Conservation (phyloP, 2,329 filamentous ascomycete species). For the Parasarocladium wereldwijsianum region DNA sequence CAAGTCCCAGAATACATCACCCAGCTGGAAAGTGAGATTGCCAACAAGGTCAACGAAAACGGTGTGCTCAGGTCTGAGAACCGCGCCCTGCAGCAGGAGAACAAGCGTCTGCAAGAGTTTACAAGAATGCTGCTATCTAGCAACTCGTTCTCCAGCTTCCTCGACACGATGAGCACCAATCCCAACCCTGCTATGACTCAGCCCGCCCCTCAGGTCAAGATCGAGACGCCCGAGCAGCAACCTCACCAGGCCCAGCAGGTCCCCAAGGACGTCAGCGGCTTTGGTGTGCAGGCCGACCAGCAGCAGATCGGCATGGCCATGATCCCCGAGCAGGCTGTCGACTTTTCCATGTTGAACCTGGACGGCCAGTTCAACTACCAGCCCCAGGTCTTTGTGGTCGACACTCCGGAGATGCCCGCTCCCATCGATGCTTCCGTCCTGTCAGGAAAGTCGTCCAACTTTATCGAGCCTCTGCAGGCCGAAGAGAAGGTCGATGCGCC, state of each 20-base stretch:
- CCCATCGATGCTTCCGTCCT: slow-evolving; percentile 45
- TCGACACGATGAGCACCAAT: slow-evolving; percentile 54
- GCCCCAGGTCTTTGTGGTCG: slow-evolving; percentile 62
- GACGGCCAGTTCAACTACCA: slow-evolving; percentile 45
- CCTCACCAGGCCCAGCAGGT: slow-evolving; percentile 32
- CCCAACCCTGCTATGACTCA: slow-evolving; percentile 30
- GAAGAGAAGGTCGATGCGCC: slow-evolving; percentile 44
- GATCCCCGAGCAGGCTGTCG: slow-evolving; percentile 65
- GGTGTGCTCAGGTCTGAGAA: slow-evolving; percentile 72
- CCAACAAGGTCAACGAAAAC: slow-evolving; percentile 69
- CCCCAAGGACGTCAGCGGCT: slow-evolving; percentile 54
- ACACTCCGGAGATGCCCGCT: slow-evolving; percentile 50
- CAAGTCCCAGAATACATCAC: slow-evolving; percentile 73
- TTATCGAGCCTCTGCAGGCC: slow-evolving; percentile 32
- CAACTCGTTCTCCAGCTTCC: slow-evolving; percentile 67
- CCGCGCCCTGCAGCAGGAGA: slow-evolving; percentile 68
- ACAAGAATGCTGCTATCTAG: slow-evolving; percentile 73
- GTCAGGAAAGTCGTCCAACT: slow-evolving; percentile 54
- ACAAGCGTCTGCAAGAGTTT: slow-evolving; percentile 62
- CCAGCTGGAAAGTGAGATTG: slow-evolving; percentile 83
- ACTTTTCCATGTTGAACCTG: slow-evolving; percentile 57
- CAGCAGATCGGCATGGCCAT: slow-evolving; percentile 68
- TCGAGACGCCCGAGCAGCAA: slow-evolving; percentile 19
- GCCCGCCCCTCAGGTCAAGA: slow-evolving; percentile 19
- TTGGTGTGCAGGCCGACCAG: slow-evolving; percentile 37